Percentiles rank a stretch among this genome's conserved stretches.
phyloP scores from a whole-genome alignment of 352 stramenopile species.

The Phytophthora sojae region DNA sequence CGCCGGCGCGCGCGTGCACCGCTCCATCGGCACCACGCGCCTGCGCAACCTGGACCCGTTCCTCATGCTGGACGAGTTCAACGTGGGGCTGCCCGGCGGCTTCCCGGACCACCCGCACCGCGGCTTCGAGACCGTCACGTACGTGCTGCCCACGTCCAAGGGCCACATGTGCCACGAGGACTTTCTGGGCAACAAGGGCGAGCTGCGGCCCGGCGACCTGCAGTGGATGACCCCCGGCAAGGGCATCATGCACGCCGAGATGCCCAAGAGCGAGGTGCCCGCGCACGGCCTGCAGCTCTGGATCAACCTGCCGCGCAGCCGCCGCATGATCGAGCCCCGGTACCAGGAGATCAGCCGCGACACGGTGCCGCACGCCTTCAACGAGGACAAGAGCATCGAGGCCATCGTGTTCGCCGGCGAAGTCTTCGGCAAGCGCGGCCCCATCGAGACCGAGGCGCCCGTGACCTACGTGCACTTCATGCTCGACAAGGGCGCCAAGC shows the following conservation, averaged over 20 bases:
- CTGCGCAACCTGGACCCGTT: slow-evolving; percentile 57
- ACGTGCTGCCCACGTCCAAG: slow-evolving; percentile 73
- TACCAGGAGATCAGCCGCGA: slow-evolving; percentile 69
- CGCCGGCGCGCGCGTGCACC: slow-evolving; percentile 44
- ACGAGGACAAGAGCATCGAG: slow-evolving; percentile 50
- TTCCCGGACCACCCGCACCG: slow-evolving; percentile 92
- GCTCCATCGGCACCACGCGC: slow-evolving; percentile 41
- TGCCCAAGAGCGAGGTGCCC: slow-evolving; percentile 41
- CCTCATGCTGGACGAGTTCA: slow-evolving; percentile 64
- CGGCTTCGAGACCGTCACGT: slow-evolving; percentile 93
- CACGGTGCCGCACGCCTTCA: slow-evolving; percentile 48
- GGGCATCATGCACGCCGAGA: slow-evolving; percentile 66
- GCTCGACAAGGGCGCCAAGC: slow-evolving; percentile 36
- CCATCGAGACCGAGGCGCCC: slow-evolving; percentile 52
- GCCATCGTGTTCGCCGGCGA: slow-evolving; percentile 64
- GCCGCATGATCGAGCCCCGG: slow-evolving; percentile 51
- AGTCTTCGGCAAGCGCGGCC: slow-evolving; percentile 48
- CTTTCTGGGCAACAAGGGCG: slow-evolving; percentile 62
- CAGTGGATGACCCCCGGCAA: slow-evolving; percentile 64
- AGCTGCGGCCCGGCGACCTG: slow-evolving; percentile 51
- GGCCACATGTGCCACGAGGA: slow-evolving; percentile 90
- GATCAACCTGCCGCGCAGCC: slow-evolving; percentile 50
- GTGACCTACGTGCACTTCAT: slow-evolving; percentile 67
- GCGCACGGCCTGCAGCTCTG: slow-evolving; percentile 59
- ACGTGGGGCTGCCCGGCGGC: slow-evolving; percentile 61